Base-by-base conservation (phyloP, 176 grass and related monocot species). In the Lolium perenne region DNA sequence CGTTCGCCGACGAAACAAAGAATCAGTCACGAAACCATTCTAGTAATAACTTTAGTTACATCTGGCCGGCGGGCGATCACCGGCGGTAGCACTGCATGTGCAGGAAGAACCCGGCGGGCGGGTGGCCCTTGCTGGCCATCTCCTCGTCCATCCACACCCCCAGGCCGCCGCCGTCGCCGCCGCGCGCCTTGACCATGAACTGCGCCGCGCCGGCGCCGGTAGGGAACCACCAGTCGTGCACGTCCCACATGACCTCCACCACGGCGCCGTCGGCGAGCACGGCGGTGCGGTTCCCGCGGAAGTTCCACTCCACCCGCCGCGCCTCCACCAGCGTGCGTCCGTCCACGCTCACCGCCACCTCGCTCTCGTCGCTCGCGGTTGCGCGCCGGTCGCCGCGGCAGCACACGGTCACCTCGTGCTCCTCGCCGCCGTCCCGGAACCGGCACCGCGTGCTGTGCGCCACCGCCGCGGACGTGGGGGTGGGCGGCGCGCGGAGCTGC, bases 201-300 rank as follows among this genome's bases (percentile, higher is more conserved):
- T 91, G 84, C 41, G 93, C 95, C 8, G 82, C 77, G 18, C 83
- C 75, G 14, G 74, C 46, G 14, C 53, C 61, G 62, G 62, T 29
- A 1, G 48, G 48, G 83, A 94, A 94, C 90, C 86, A 91, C 92
- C 95, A 97, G 80, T 93, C 92, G 91, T 93, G 93, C 46, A 97
- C 93, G 65, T 97, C 95, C 95, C 95, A 97, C 95, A 94, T 94
- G 70, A 97, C 88, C 86, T 97, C 95, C 23, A 97, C 84, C 8
- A 92, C 89, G 8, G 93, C 82, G 22, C 91, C 95, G 73, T 95
- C 95, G 5, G 85, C 79, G 4, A 93, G 88, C 25, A 95, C 88
- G 3, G 78, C 88, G 3, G 89, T 92, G 70, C 90, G 91, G 91
- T 97, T 97, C 4, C 93, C 91, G 26, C 93, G 82, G 81, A 97